Evolutionary conservation across 768 basidiomycete genomes (phyloP), one percentile per base, ranked within the genome.

Genomic region (Mycena epipterygia): DNA sequence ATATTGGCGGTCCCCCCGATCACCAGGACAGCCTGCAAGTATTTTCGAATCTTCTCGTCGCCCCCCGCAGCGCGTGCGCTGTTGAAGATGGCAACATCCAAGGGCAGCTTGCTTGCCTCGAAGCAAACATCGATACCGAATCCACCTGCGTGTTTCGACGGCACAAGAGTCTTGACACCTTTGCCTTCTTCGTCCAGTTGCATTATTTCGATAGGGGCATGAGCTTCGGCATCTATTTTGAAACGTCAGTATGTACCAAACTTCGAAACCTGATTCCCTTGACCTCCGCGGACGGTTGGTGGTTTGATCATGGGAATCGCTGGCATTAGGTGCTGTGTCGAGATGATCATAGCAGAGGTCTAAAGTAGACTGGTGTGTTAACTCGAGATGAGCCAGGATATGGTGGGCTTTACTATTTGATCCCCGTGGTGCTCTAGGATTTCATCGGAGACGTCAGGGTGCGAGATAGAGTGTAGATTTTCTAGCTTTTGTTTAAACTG

Each of bases 81-180:
- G 78, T 97, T 96, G 82, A 95, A 95, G 69, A 98, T 94, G 11
- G 95, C 96, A 13, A 97, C 93, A 76, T 98, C 96, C 64, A 98
- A 83, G 1, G 97, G 96, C 44, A 97, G 84, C 79, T 96, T 97
- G 80, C 92, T 91, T 23, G 96, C 93, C 81, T 97, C 96, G 75
- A 89, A 91, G 64, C 87, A 87, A 5, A 97, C 88, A 78, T 97
- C 96, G 76, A 95, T 91, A 9, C 88, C 83, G 70, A 84, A 86
- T 17, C 87, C 88, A 66, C 82, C 76, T 72, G 84, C 82, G 56
- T 79, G 81, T 16, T 78, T 76, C 14, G 77, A 75, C 25, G 80
- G 77, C 17, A 80, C 76, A 13, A 72, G 74, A 23, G 61, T 49
- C 57, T 73, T 70, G 33, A 49, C 30, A 11, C 65, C 44, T 35